A percentile compares a stretch with the other conserved stretches of the same genome.
These are phyloP conservation scores for Fusarium avenaceum DNA, from an alignment of 2,329 filamentous ascomycete genomes.

Conservation along the genomic window DNA sequence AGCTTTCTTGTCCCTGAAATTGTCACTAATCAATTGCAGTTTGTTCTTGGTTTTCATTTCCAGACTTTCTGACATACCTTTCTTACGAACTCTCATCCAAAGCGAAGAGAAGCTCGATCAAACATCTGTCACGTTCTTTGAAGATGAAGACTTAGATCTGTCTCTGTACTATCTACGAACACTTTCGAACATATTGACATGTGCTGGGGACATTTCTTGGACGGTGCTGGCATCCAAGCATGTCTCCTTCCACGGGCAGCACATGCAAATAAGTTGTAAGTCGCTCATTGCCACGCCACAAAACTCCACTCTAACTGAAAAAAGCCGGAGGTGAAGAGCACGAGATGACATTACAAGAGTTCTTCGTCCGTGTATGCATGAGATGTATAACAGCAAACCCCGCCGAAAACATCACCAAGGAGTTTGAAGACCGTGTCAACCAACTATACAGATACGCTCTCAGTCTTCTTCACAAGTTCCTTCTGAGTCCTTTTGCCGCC, in stretches of 20 bases:
- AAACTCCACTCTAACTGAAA: constrained; percentile 37
- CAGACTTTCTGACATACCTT: constrained; percentile 69
- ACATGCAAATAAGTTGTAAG: constrained; percentile 65
- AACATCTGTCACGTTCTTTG: constrained; percentile 53
- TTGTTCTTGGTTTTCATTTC: constrained; percentile 72
- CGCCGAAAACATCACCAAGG: constrained; percentile 37
- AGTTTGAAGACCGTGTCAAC: constrained; percentile 63
- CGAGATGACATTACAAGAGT: constrained; percentile 74
- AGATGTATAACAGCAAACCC: constrained; percentile 64
- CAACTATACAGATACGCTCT: constrained; percentile 80
- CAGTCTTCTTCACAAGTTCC: constrained; percentile 76
- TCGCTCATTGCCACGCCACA: neutral
- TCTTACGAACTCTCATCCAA: constrained; percentile 56
- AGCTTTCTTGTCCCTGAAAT: neutral
- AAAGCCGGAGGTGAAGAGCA: constrained; percentile 65
- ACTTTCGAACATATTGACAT: constrained; percentile 77
- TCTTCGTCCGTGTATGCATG: constrained; percentile 76
- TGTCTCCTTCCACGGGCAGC: constrained; percentile 48
- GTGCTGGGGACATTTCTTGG: constrained; percentile 77
- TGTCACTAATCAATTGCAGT: constrained; percentile 53
- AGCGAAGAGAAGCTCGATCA: constrained; percentile 36
- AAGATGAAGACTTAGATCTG: constrained; percentile 79
- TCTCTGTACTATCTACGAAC: constrained; percentile 84
- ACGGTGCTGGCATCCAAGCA: constrained; percentile 74
- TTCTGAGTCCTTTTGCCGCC: constrained; percentile 72